Evolutionary conservation across 2,329 filamentous ascomycete species (phyloP).

Genomic region (Aspergillus persii): DNA sequence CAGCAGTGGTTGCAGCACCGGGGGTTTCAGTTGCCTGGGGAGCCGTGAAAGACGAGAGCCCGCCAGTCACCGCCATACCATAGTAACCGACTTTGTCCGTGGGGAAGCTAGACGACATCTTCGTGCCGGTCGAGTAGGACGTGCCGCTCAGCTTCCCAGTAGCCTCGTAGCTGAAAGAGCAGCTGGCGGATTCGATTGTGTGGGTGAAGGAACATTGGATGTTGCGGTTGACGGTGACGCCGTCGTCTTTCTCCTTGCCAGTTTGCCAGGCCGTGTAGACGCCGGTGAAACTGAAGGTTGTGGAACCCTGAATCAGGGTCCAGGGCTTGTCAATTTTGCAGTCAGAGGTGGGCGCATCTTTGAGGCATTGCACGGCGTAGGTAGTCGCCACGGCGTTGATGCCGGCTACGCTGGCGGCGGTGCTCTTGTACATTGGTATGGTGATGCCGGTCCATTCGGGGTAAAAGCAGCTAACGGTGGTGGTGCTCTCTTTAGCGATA

Average conservation of each 20-base stretch:
- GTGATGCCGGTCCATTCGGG: constrained; percentile 8
- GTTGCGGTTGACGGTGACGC: constrained; percentile 18
- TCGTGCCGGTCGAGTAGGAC: not conserved
- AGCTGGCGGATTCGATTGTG: constrained; percentile 16
- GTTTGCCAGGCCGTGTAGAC: constrained; percentile 19
- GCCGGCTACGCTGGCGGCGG: constrained; percentile 21
- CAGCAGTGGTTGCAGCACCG: constrained; percentile 14
- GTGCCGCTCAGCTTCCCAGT: constrained; percentile 9
- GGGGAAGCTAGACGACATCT: not conserved
- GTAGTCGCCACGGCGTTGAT: constrained; percentile 22
- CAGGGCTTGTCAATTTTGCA: constrained; percentile 20
- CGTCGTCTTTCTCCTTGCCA: constrained; percentile 4
- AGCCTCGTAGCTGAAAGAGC: constrained; percentile 16
- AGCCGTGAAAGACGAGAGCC: constrained; percentile 17
- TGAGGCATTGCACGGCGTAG: constrained; percentile 22
- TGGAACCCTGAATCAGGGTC: constrained; percentile 25
- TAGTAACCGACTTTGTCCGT: constrained; percentile 4
- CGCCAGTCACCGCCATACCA: constrained; percentile 20
- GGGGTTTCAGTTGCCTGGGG: constrained; percentile 19
- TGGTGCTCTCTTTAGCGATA: constrained; percentile 5
- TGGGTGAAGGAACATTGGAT: constrained; percentile 18
- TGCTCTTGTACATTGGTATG: constrained; percentile 13
- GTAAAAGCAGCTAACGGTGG: constrained; percentile 11
- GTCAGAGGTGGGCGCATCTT: constrained; percentile 21
- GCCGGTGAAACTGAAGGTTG: constrained; percentile 19